phyloP scores from a whole-genome alignment of 352 stramenopile genomes.

The Pythium myriotylum region DNA sequence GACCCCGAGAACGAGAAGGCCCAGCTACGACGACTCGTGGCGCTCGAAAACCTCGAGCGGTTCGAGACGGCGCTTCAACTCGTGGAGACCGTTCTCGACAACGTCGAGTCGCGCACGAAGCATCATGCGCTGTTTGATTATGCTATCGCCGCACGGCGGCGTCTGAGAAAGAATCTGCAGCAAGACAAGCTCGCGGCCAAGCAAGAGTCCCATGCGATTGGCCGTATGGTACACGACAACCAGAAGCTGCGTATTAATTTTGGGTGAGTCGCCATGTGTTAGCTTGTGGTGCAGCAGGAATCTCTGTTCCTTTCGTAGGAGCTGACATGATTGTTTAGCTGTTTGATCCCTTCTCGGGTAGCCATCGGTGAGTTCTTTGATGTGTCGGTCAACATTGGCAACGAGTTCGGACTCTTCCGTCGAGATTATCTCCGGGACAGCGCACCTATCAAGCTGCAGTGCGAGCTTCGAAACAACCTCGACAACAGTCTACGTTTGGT shows the following conservation, averaged over 20 bases:
- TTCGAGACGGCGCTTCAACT: slow-evolving; percentile 63
- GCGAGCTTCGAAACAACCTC: slow-evolving; percentile 42
- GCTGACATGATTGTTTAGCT: slow-evolving; percentile 28
- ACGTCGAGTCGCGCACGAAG: neutral
- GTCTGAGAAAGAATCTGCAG: slow-evolving; percentile 58
- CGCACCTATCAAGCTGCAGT: slow-evolving; percentile 55
- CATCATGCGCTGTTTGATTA: slow-evolving; percentile 54
- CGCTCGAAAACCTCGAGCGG: slow-evolving; percentile 77
- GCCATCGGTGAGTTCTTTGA: slow-evolving; percentile 57
- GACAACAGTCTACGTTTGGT: slow-evolving; percentile 34
- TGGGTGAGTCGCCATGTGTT: slow-evolving; percentile 35
- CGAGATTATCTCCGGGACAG: slow-evolving; percentile 46
- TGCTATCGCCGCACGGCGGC: slow-evolving; percentile 44
- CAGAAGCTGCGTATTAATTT: slow-evolving; percentile 84
- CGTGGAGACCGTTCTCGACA: slow-evolving; percentile 50
- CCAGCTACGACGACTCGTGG: slow-evolving; percentile 54
- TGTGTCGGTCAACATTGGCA: slow-evolving; percentile 73
- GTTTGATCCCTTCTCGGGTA: slow-evolving; percentile 57
- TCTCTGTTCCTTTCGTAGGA: too few relatives aligned
- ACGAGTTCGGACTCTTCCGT: slow-evolving; percentile 83
- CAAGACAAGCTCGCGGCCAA: slow-evolving; percentile 55
- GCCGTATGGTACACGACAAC: slow-evolving; percentile 78
- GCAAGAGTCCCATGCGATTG: slow-evolving; percentile 55
- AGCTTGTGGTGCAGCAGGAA: too few relatives aligned
- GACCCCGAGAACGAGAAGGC: slow-evolving; percentile 72